Base-by-base conservation (phyloP, 2,329 filamentous ascomycete genomes). In the Hymenoscyphus scutula region DNA sequence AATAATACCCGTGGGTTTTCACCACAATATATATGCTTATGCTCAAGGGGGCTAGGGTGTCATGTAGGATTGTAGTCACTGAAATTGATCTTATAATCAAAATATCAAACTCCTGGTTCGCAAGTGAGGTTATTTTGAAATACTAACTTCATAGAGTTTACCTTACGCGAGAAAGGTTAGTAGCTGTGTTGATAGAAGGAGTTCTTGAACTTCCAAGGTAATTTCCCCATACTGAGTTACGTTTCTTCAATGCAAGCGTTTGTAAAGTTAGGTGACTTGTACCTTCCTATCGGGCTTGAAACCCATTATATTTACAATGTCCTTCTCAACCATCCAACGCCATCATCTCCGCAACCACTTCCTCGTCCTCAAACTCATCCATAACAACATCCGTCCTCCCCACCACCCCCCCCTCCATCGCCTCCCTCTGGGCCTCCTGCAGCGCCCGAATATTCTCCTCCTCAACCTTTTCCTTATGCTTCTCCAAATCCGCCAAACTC, bases 401-500 rank as follows among this genome's bases (percentile, higher is more conserved):
- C 45, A 13, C 38, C 27, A 8, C 27, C 38, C 58, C 57, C 34
- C 68, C 58, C 30, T 63, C 62, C 60, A 65, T 67, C 15, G 55
- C 54, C 27, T 62, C 41, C 29, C 37, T 59, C 69, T 72, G 71
- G 72, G 64, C 79, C 76, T 59, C 82, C 81, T 72, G 84, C 45
- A 90, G 77, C 69, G 88, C 85, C 63, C 80, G 80, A 69, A 90
- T 90, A 66, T 79, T 83, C 68, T 91, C 88, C 66, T 87, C 79
- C 64, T 90, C 89, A 69, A 86, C 79, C 76, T 90, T 91, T 74
- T 87, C 84, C 79, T 96, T 89, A 77, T 97, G 89, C 57, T 79
- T 82, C 76, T 89, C 84, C 58, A 98, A 77, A 72, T 98, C 92
- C 63, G 85, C 84, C 48, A 91, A 79, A 63, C 89, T 92, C 95